These are phyloP conservation scores for Fusarium brevicatenulatum DNA, from an alignment of 2,329 filamentous ascomycete genomes.

Conservation along the genomic window DNA sequence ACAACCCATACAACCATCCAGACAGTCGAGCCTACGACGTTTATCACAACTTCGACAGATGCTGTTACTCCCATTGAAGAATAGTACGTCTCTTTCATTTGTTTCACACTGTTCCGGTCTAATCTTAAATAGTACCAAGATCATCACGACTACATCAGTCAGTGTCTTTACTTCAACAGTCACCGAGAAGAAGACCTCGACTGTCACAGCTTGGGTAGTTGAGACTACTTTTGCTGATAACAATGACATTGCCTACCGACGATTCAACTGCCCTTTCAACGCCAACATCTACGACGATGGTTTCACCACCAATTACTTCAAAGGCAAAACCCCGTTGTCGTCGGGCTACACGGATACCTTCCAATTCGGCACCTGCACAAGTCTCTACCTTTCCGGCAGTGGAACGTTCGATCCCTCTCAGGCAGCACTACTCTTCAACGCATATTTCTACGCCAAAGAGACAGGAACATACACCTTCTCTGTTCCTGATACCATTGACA, in stretches of 20 bases:
- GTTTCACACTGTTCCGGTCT: fast-evolving
- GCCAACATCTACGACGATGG: not conserved
- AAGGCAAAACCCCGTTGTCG: not conserved
- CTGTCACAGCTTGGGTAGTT: not conserved
- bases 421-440: not conserved
- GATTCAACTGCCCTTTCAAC: not conserved
- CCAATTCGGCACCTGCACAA: not conserved
- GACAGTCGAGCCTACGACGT: not conserved
- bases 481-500: not conserved
- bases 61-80: not conserved
- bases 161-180: not conserved
- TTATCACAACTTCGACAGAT: not conserved
- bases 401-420: not conserved
- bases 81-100: not conserved
- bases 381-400: not conserved
- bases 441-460: not conserved
- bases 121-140: not conserved
- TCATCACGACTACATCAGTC: not conserved
- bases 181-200: not conserved
- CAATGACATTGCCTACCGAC: not conserved
- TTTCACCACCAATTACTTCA: not conserved
- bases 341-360: not conserved
- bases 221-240: not conserved
- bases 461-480: not conserved
- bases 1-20: not conserved